Conservation (phyloP, 257 asterid genomes). For the Nicotiana paniculata region DNA sequence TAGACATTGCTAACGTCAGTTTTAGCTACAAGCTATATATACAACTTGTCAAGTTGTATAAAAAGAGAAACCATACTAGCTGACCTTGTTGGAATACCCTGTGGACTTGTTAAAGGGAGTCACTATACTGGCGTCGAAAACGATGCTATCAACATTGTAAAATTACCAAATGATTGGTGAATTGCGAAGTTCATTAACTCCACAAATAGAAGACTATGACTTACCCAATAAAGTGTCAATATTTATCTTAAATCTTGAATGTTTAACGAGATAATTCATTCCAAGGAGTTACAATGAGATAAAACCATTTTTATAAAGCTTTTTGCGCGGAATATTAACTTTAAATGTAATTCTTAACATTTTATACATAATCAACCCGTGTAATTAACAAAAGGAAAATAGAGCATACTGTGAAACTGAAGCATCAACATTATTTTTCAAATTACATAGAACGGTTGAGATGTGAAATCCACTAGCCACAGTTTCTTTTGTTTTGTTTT, state of each 20-base stretch:
- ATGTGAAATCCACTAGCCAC: background rate
- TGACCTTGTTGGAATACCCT: slow-evolving; percentile 86
- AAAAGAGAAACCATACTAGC: slow-evolving; percentile 34
- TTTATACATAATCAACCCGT: background rate
- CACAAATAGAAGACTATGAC: background rate
- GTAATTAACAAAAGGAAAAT: background rate
- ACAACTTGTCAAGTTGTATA: too few species aligned
- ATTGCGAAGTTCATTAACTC: background rate
- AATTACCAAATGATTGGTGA: slow-evolving; percentile 81
- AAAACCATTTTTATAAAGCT: background rate
- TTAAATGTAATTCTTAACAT: background rate
- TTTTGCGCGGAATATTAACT: background rate
- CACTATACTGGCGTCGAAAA: slow-evolving; percentile 93
- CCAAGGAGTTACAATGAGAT: background rate
- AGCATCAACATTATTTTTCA: background rate
- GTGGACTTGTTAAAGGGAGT: slow-evolving; percentile 88
- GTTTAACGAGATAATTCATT: too few species aligned
- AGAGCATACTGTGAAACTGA: background rate
- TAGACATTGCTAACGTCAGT: too few species aligned
- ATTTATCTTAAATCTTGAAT: background rate
- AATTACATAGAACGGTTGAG: background rate
- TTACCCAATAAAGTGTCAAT: background rate
- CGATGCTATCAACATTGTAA: slow-evolving; percentile 85
- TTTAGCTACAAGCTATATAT: too few species aligned
- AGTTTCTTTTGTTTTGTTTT: background rate